Conservation (phyloP, 306 rosid genomes). For the Glycine latifolia region DNA sequence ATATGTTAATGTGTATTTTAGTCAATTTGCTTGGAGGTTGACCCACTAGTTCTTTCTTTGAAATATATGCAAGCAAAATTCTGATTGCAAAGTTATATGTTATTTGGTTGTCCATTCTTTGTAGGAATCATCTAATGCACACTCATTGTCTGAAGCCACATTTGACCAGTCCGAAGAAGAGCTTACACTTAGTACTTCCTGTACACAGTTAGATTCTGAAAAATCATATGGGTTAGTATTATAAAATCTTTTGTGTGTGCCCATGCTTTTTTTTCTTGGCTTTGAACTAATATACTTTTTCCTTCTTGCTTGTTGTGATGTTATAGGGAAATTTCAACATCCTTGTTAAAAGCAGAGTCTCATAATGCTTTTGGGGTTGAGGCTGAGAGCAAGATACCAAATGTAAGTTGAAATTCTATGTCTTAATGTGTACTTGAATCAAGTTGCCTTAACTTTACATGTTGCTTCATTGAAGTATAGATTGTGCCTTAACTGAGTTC, state of each 20-base stretch:
- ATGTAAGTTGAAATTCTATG: slow-evolving; percentile 41
- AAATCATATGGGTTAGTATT: slow-evolving; percentile 64
- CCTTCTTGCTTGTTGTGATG: slow-evolving; percentile 27
- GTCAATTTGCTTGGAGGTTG: background rate
- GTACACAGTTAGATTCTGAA: slow-evolving; percentile 34
- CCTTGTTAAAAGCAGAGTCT: slow-evolving; percentile 54
- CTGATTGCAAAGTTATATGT: background rate
- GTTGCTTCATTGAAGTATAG: slow-evolving; percentile 2
- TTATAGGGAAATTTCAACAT: slow-evolving; percentile 62
- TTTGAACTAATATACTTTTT: slow-evolving; percentile 9
- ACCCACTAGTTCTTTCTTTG: too few relatives aligned
- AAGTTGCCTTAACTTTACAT: background rate
- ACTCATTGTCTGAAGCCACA: slow-evolving; percentile 37
- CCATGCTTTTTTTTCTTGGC: slow-evolving; percentile 10
- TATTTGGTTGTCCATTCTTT: slow-evolving; percentile 40
- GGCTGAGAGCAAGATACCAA: slow-evolving; percentile 41
- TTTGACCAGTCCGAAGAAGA: slow-evolving; percentile 44
- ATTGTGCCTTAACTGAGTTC: background rate
- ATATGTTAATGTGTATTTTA: background rate
- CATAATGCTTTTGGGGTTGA: slow-evolving; percentile 55
- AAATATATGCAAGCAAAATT: too few relatives aligned
- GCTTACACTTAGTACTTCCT: slow-evolving; percentile 34
- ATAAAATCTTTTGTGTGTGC: background rate
- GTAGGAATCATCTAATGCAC: slow-evolving; percentile 45
- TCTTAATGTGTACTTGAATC: background rate